These are phyloP conservation scores for Amphirosellinia nigrospora DNA, from an alignment of 495 filamentous ascomycete genomes.

Conservation along the genomic window DNA sequence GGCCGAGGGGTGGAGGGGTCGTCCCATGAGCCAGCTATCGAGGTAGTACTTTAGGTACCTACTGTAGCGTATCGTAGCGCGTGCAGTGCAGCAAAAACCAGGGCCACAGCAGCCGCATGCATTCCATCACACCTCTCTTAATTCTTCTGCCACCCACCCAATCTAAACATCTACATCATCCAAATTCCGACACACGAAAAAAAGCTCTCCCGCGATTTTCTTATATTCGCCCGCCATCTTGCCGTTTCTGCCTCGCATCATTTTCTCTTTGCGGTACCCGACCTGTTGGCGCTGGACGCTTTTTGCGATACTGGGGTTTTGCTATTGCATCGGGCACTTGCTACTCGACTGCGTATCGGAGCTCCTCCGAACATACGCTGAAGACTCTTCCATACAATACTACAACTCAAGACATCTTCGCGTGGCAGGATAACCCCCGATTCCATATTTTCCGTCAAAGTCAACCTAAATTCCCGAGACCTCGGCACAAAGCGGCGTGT, in stretches of 20 bases:
- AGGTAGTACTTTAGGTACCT: slow-evolving; percentile 1
- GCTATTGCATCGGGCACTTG: background rate
- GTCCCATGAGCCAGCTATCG: background rate
- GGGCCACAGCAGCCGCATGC: background rate
- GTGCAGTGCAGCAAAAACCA: background rate
- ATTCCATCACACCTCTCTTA: background rate
- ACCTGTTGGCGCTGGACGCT: slow-evolving; percentile 23
- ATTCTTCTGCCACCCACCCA: background rate
- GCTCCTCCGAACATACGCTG: background rate
- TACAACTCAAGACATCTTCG: background rate
- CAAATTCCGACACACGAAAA: background rate
- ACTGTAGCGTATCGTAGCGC: background rate
- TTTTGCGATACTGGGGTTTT: background rate
- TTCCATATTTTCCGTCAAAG: background rate
- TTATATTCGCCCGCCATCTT: background rate
- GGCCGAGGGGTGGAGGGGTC: slow-evolving; percentile 32
- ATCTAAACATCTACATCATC: background rate
- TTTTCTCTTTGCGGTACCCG: background rate
- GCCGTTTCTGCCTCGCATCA: background rate
- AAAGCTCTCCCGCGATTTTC: background rate
- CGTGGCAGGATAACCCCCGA: background rate
- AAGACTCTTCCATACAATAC: background rate
- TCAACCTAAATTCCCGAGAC: background rate
- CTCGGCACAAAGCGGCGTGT: background rate
- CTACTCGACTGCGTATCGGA: background rate